These are phyloP conservation scores for Alnus glutinosa DNA, from an alignment of 306 rosid species.

Conservation along the genomic window DNA sequence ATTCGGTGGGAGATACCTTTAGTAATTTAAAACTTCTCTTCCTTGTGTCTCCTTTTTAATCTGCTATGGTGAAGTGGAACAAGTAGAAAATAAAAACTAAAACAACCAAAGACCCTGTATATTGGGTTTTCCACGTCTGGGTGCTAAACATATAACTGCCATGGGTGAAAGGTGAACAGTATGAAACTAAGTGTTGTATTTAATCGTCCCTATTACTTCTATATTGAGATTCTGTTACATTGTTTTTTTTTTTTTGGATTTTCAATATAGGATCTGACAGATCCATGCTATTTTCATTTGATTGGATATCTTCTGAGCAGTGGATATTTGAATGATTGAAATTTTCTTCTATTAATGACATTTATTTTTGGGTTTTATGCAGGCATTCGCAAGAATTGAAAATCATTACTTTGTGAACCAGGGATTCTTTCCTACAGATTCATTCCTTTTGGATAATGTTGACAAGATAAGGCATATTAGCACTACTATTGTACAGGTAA, in stretches of 20 bases:
- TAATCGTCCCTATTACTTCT: no score
- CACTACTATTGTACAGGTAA: constrained; percentile 82
- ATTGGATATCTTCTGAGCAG: background rate
- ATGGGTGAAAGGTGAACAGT: background rate
- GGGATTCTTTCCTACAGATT: constrained; percentile 87
- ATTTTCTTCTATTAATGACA: constrained; percentile 20
- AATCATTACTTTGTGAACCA: constrained; percentile 82
- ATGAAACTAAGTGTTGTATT: background rate
- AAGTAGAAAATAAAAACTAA: background rate
- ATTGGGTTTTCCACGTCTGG: background rate
- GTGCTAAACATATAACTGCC: background rate
- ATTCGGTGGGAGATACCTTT: background rate
- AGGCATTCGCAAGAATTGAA: constrained; percentile 99
- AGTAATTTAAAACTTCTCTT: background rate
- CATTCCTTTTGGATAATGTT: constrained; percentile 71
- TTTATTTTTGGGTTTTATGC: constrained; percentile 24
- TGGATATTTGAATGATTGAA: constrained; percentile 3
- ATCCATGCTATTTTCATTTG: background rate
- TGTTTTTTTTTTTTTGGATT: background rate
- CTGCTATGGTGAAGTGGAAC: background rate
- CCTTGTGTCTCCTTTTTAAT: background rate
- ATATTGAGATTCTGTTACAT: background rate
- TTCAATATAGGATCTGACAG: background rate
- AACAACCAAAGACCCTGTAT: background rate
- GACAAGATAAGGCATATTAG: constrained; percentile 85